phyloP scores from a whole-genome alignment of 1,139 yeast genomes.

The Protomyces gravidus region DNA sequence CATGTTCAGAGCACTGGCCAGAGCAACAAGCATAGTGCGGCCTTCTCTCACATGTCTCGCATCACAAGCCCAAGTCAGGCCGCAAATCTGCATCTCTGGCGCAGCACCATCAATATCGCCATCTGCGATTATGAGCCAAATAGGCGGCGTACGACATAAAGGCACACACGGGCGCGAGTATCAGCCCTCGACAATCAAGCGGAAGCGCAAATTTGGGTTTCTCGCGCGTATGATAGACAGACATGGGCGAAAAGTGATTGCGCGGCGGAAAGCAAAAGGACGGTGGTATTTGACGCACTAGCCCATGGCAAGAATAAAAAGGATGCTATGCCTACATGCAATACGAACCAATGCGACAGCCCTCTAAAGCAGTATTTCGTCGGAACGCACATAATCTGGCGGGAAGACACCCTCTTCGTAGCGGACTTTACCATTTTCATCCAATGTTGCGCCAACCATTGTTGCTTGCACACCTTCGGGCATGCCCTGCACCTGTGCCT shows the following conservation, averaged over 20 bases:
- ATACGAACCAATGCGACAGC: background rate
- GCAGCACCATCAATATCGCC: background rate
- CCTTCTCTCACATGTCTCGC: background rate
- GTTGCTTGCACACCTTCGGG: conserved; percentile 14
- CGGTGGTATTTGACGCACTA: conserved; percentile 88
- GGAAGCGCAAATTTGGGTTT: conserved; percentile 88
- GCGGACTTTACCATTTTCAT: conserved; percentile 8
- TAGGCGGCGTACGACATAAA: conserved; percentile 10
- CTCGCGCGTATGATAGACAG: conserved; percentile 78
- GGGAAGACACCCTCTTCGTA: conserved; percentile 4
- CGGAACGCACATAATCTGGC: conserved; percentile 23
- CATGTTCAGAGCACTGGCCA: background rate
- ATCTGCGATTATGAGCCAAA: background rate
- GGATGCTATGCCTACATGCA: background rate
- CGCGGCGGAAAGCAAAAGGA: conserved; percentile 79
- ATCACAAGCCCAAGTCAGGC: too few species aligned
- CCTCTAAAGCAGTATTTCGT: conserved; percentile 6
- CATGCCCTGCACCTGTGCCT: conserved; percentile 49
- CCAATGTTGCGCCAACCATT: conserved; percentile 10
- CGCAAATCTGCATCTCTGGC: background rate
- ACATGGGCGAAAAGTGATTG: conserved; percentile 72
- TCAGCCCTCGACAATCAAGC: conserved; percentile 72
- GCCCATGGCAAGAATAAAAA: background rate
- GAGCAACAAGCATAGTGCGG: background rate
- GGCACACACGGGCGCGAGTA: conserved; percentile 20